Base-by-base conservation (phyloP, 306 rosid genomes). In the Dalbergia oliveri region DNA sequence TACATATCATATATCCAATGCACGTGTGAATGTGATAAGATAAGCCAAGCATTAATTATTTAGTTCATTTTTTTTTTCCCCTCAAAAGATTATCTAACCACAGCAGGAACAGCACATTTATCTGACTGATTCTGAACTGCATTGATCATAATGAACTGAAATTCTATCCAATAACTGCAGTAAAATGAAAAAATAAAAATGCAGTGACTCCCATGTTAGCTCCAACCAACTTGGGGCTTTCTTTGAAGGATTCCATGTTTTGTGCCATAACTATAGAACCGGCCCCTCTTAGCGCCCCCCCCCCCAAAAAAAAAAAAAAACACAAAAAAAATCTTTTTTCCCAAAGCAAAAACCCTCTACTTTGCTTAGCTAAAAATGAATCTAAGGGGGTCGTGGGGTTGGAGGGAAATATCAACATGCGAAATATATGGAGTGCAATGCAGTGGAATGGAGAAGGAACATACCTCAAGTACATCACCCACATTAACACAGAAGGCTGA, bases 391-490 rank as follows among this genome's bases (percentile, higher is more conserved):
- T 21, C 45, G 75, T 66, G 56, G 77, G 77, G 72, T 21, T 75
- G 5, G 8, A 23, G 6, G 11, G 34, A 19, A 53, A 39, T 37
- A 2, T 43, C 6, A 44, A n/a, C 61, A 26, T 13, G 8, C 33
- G 14, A 50, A 33, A 26, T 26, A 57, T 37, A 19, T 6, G 41
- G 41, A 37, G 41, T 37, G 41, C 41, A 26, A 26, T 26, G 31
- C 31, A 26, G 31, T 26, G 31, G 31, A 26, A 2, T 26, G 31
- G 31, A 26, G 31, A 1, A 43, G 53, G 13, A 1, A 68, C 72
- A 69, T 59, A 91, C 98, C 93, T 93, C 87, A 43, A 93, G 79
- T 39, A 83, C 34, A 86, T 93, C 98, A 53, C 98, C 97, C 51
- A 93, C 93, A 56, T 94, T 94, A 54, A 94, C 93, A 81, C 84